Base-by-base conservation (phyloP, 306 rosid genomes). In the Sicyos edulis region DNA sequence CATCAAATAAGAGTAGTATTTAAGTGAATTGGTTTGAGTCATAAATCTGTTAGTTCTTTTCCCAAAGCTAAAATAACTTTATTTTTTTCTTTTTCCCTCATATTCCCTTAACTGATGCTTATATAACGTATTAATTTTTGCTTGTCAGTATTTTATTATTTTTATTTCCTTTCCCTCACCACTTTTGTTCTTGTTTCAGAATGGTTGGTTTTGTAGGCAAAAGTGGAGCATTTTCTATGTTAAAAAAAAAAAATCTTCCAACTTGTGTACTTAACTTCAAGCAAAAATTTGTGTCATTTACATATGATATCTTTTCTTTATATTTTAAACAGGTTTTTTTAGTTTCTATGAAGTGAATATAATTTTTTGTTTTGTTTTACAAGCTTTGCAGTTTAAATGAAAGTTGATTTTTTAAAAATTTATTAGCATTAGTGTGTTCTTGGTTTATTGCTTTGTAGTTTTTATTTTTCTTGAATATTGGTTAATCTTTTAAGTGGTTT, bases 1-100 rank as follows among this genome's bases (percentile, higher is more conserved):
- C 44, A 11, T 26, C 66, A 59, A 59, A 59, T 59, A 3, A n/a
- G n/a, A 34, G 40, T 34, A 34, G 40, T 34, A 34, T 34, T 34
- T 34, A 34, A 6, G 44, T 59, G 29, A 26, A 59, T 29, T 26
- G 44, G 19, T 24, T 22, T 13, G 45, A 10, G 32, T 11, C 66
- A 26, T 59, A 26, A 42, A 59, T 12, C 65, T 59, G 66, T 59
- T 20, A 26, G 66, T 17, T 59, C 66, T 59, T 24, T 34, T 34
- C 40, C 44, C 66, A 22, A 59, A 13, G 44, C 20, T 0, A 59
- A 44, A 9, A 5, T 42, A 59, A 59, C 26, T 29, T 59, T 26
- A 26, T 24, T n/a, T n/a, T n/a, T n/a, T n/a, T n/a, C n/a, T 59
- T 29, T 29, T 29, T 29, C 4, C 32, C 32, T 29, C 32, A 29